Base-by-base conservation (phyloP, 305 asterid genomes). In the Fraxinus latifolia region DNA sequence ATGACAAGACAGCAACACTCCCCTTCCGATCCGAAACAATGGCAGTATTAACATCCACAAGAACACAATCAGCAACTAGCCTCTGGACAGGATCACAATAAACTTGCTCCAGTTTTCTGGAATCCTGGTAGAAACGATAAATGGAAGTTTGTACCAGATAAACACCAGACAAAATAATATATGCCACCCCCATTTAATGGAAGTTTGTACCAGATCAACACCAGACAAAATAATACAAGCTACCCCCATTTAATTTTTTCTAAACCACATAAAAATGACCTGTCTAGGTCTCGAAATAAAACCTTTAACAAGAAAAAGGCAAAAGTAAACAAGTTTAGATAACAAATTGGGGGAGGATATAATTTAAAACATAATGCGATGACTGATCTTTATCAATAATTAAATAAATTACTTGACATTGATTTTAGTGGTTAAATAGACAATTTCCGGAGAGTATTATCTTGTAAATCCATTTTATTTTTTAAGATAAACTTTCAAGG, bases 31-130 rank as follows among this genome's bases (percentile, higher is more conserved):
- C 99, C 3, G 99, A 92, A 86, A 94, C 98, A 79, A 92, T 91
- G 83, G 97, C 97, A 80, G 97, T 93, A 83, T 92, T 96, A 82
- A 84, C 91, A 84, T 93, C 97, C 93, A 94, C 85, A 85, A 96
- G 97, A 85, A 92, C 89, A 81, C 98, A 94, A 86, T 93, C 98
- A 84, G 98, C 98, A 80, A 94, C 98, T 84, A 96, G 87, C 88
- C 98, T 91, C 92, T 92, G 99, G 85, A 89, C 92, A 74, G 99
- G 99, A 87, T 96, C 99, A 84, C 97, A 91, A 82, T 87, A 92
- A 83, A 92, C 89, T 89, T 90, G 98, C 85, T 92, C 97, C 86
- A 96, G 90, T 89, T 93, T 96, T 90, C 87, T 89, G 25, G 93
- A 78, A 33, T 93, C 98, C 99, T 96, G 93, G 84, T 3, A 75